A percentile compares a stretch with the other conserved stretches of the same genome.
Evolutionary conservation across 257 asterid species (phyloP).

Genomic region (Primulina tabacum): DNA sequence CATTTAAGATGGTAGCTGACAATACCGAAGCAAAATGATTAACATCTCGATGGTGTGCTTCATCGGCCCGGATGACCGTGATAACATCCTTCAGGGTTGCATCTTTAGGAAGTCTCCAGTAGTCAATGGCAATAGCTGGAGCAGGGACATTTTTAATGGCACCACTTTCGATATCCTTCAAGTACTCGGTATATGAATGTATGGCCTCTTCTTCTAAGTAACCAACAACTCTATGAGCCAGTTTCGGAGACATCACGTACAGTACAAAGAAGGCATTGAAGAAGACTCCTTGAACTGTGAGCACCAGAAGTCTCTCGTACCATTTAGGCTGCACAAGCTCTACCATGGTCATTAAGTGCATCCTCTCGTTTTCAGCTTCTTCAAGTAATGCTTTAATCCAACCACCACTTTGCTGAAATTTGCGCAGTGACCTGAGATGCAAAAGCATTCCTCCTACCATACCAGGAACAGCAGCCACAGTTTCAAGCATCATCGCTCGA

Average conservation of each 20-base stretch:
- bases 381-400: constrained; percentile 95
- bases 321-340: constrained; percentile 89
- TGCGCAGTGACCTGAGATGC: constrained; percentile 82
- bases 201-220: constrained; percentile 93
- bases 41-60: constrained; percentile 97
- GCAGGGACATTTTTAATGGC: constrained; percentile 64
- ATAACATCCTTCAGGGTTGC: constrained; percentile 78
- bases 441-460: constrained; percentile 91
- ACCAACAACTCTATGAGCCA: constrained; percentile 94
- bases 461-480: constrained; percentile 97
- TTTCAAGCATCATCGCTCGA: constrained; percentile 97
- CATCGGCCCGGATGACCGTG: constrained; percentile 84
- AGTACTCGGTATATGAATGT: constrained; percentile 75
- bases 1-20: constrained; percentile 17
- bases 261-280: constrained; percentile 79
- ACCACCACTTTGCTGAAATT: constrained; percentile 87
- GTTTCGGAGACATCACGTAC: constrained; percentile 66
- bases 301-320: constrained; percentile 82
- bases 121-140: constrained; percentile 90
- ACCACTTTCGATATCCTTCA: constrained; percentile 75
- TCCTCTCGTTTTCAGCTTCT: constrained; percentile 97
- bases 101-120: constrained; percentile 81
- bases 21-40: constrained; percentile 96
- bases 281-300: constrained; percentile 80
- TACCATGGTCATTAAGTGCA: constrained; percentile 96